phyloP scores from a whole-genome alignment of 257 asterid genomes.

The Dorcoceras hygrometricum region DNA sequence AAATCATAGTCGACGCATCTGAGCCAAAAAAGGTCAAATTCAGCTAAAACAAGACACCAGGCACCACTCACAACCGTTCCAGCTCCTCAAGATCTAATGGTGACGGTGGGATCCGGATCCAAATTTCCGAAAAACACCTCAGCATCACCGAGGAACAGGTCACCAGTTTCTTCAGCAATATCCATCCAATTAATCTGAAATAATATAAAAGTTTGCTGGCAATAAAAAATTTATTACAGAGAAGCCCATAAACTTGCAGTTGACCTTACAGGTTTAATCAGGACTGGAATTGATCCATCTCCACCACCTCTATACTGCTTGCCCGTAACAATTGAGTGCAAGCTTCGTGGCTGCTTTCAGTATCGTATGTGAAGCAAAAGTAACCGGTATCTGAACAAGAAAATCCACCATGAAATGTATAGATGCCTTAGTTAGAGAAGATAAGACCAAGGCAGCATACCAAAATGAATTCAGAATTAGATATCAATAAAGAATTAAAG shows the following conservation, averaged over 20 bases:
- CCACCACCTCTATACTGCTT: slow-evolving; percentile 46
- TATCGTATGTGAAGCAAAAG: slow-evolving; percentile 60
- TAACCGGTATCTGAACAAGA: slow-evolving; percentile 47
- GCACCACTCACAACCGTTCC: not conserved
- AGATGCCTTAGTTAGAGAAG: slow-evolving; percentile 20
- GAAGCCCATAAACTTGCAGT: slow-evolving; percentile 20
- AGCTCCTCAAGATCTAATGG: not conserved
- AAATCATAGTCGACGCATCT: too few relatives aligned
- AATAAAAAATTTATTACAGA: slow-evolving; percentile 1
- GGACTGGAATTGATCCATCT: slow-evolving; percentile 69
- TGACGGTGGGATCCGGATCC: not conserved
- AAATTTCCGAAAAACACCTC: slow-evolving; percentile 48
- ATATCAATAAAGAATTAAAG: not conserved
- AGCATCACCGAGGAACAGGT: slow-evolving; percentile 78
- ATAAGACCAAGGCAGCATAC: slow-evolving; percentile 14
- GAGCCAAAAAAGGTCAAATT: slow-evolving; percentile 5
- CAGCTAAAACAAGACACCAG: not conserved
- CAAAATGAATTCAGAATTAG: slow-evolving; percentile 12
- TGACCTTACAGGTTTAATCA: slow-evolving; percentile 60
- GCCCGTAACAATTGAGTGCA: slow-evolving; percentile 48
- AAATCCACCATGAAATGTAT: slow-evolving; percentile 32
- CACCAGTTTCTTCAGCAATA: slow-evolving; percentile 80
- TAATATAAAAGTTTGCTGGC: slow-evolving; percentile 10
- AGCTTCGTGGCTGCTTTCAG: slow-evolving; percentile 57
- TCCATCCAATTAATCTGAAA: slow-evolving; percentile 70